Evolutionary conservation across 139 green algal genomes (phyloP).

Genomic region (Chlorella ohadii): DNA sequence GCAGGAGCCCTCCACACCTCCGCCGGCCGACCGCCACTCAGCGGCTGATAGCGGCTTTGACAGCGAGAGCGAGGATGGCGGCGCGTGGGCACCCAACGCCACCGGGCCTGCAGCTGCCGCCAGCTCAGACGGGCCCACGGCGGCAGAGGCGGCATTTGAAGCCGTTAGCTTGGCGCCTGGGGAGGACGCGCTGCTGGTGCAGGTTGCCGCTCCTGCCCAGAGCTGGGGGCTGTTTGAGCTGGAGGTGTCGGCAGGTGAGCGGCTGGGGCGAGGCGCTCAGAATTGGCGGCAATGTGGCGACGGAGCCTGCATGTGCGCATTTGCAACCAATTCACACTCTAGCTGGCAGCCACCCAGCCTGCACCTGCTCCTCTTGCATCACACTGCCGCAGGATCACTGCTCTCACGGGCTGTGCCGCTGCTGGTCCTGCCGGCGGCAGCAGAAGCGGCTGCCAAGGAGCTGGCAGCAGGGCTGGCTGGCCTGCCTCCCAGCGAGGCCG

Average conservation of each 20-base stretch:
- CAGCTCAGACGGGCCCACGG: neutral
- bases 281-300: too few relatives aligned
- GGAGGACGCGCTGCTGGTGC: conserved; percentile 8
- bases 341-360: too few relatives aligned
- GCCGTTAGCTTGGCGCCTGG: neutral
- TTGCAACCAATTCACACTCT: too few relatives aligned
- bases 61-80: neutral
- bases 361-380: neutral
- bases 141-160: neutral
- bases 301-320: too few relatives aligned
- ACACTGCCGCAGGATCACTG: neutral
- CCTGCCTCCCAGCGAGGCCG: neutral
- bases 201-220: neutral
- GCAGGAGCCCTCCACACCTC: neutral
- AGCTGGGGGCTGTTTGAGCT: conserved; percentile 17
- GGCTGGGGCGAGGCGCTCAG: neutral
- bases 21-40: neutral
- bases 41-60: neutral
- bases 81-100: too few relatives aligned
- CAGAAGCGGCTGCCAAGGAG: neutral
- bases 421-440: neutral
- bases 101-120: neutral
- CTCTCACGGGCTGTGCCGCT: neutral
- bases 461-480: neutral
- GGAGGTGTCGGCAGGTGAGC: conserved; percentile 2